Evolutionary conservation across 805 yeast species (phyloP), one percentile per base, ranked within the genome.

Genomic region (Pichia gijzeniarum): DNA sequence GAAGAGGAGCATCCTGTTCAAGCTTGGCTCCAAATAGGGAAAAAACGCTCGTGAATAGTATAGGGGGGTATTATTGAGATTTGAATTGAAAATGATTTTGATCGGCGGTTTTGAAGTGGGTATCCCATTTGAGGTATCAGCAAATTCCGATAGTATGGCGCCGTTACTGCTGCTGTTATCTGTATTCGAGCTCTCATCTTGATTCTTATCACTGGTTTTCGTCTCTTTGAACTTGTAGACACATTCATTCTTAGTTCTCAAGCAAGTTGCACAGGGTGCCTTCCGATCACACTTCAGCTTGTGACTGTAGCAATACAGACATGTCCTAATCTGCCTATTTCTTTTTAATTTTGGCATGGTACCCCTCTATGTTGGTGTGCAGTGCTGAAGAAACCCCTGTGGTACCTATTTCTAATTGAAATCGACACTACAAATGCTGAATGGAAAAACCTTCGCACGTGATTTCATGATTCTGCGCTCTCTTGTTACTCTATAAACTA

Each of bases 11-110:
- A 51, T 25, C 27, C 48, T 38, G 33, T 47, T 47, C n/a, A 47
- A 37, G 25, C 47, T 39, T 12, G 50, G 50, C 35, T 42, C 50
- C 37, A 47, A 30, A 30, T 40, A 47, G 1, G 52, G 54, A 18
- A 43, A 48, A 33, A 51, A 51, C 3, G 50, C 50, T 12, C 50
- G 35, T 5, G 54, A 48, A 40, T 48, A 42, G 17, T 51, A 51
- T 21, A 51, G 21, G 2, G 54, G 45, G 1, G 43, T 37, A 25
- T 34, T 33, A 28, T 27, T 41, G 12, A 27, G 17, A 34, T 30
- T 41, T 32, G 45, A 37, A 3, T 4, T 31, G 16, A 45, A 45
- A 2, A 7, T 25, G 2, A 43, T 33, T 7, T 35, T 35, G 16
- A 30, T n/a, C 6, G 33, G 33, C 10, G 6, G 6, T 25, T 25